These are phyloP conservation scores for Acaromyces ingoldii DNA, from an alignment of 1,284 basidiomycete species.

Conservation along the genomic window DNA sequence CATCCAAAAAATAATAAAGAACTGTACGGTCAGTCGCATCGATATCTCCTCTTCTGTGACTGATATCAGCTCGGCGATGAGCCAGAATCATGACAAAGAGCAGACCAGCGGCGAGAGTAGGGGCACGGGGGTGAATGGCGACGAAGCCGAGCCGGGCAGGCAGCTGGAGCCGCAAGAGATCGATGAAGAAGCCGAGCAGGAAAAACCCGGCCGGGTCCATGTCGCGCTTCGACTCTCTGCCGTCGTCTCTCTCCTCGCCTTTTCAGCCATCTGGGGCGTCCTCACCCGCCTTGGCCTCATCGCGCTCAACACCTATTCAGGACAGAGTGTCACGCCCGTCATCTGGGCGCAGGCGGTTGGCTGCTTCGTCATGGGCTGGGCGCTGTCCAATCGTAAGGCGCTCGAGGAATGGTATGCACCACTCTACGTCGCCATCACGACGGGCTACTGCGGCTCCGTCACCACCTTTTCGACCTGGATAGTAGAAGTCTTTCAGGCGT, in stretches of 20 bases:
- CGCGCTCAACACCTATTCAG: conserved; percentile 61
- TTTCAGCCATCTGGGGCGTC: conserved; percentile 52
- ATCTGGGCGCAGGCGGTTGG: conserved; percentile 84
- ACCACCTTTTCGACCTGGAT: conserved; percentile 98
- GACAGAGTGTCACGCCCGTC: conserved; percentile 71
- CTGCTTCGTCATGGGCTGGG: conserved; percentile 73
- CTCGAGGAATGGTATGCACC: conserved; percentile 52
- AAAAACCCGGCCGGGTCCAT: neutral
- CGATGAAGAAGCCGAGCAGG: neutral
- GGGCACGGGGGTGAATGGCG: too few relatives aligned
- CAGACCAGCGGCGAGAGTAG: too few relatives aligned
- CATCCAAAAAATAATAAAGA: too few relatives aligned
- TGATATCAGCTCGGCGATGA: too few relatives aligned
- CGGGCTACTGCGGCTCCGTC: conserved; percentile 89
- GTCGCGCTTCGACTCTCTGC: conserved; percentile 18
- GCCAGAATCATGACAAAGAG: too few relatives aligned
- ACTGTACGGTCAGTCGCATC: too few relatives aligned
- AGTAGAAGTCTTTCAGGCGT: conserved; percentile 77
- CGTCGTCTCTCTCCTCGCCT: conserved; percentile 42
- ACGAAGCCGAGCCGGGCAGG: conserved; percentile 1
- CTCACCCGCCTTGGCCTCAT: conserved; percentile 51
- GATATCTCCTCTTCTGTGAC: too few relatives aligned
- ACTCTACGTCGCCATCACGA: conserved; percentile 79
- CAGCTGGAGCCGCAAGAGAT: conserved; percentile 1
- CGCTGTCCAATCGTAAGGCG: conserved; percentile 32